Conservation (phyloP, 2,329 filamentous ascomycete genomes). For the Fulvia fulva region DNA sequence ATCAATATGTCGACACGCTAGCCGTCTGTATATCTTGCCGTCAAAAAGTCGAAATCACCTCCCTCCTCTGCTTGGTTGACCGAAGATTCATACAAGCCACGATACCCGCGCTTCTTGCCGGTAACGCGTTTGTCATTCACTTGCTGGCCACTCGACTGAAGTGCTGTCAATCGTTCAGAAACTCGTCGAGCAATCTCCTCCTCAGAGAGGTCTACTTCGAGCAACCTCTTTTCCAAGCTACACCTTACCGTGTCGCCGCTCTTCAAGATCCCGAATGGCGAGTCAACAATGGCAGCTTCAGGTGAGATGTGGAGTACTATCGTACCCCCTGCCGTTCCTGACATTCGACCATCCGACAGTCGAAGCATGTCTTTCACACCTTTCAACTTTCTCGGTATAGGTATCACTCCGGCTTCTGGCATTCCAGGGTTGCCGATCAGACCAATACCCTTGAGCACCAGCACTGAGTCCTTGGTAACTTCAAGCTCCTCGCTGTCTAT, state of each 20-base stretch:
- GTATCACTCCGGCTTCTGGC: conserved; percentile 52
- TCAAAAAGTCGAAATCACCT: conserved; percentile 61
- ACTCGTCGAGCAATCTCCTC: conserved; percentile 41
- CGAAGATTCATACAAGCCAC: conserved; percentile 55
- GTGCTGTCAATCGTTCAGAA: conserved; percentile 24
- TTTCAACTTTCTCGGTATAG: conserved; percentile 48
- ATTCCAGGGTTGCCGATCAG: conserved; percentile 52
- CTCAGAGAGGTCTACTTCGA: conserved; percentile 42
- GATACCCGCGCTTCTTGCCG: conserved; percentile 50
- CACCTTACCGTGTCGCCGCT: conserved; percentile 48
- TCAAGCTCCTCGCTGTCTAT: conserved; percentile 45
- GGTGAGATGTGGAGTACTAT: conserved; percentile 53
- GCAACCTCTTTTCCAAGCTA: conserved; percentile 41
- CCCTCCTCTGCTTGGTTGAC: conserved; percentile 60
- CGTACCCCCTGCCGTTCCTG: conserved; percentile 53
- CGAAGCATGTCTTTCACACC: conserved; percentile 53
- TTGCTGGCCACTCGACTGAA: conserved; percentile 28
- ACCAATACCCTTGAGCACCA: conserved; percentile 49
- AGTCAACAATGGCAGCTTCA: conserved; percentile 47
- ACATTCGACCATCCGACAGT: conserved; percentile 53
- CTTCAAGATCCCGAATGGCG: conserved; percentile 46
- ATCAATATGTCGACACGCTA: not conserved
- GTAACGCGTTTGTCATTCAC: conserved; percentile 27
- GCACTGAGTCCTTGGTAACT: conserved; percentile 44
- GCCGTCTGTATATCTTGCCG: conserved; percentile 16